Base-by-base conservation (phyloP, 169 alveolate genomes). In the Cryptosporidium bovis region DNA sequence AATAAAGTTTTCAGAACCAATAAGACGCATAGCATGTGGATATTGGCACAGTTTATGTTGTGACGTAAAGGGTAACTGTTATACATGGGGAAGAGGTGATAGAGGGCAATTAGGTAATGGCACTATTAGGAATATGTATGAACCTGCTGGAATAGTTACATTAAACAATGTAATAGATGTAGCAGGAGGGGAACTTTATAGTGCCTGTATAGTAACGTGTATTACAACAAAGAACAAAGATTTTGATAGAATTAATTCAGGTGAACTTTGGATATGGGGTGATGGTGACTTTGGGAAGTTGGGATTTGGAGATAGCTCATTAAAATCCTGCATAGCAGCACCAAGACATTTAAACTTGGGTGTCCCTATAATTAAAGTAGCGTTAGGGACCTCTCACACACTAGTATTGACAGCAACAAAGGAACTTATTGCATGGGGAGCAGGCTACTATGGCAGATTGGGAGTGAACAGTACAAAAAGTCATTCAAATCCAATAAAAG, bases 211-310 rank as follows among this genome's bases (percentile, higher is more conserved):
- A 34, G 82, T 71, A 4, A 62, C 82, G n/a, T 69, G 82, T n/a
- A 15, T 48, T 51, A 50, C 65, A 10, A 29, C 83, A 7, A 51
- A 15, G 3, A 66, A 12, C 31, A 58, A 66, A 7, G 89, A 67
- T 48, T 84, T 92, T 10, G 91, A 91, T 27, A 55, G 56, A 8
- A 71, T 65, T 15, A 53, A 82, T 33, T 64, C 82, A 16, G 97
- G 97, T 4, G 91, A 91, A 12, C 82, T 94, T 18, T 94, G 95
- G 95, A 90, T 94, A 56, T 95, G 96, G 93, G 97, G 97, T 0
- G 68, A 92, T 6, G 96, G 97, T 2, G 94, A 93, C 20, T 87
- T 95, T 51, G 97, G 97, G 12, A 95, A 94, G 71, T 91, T 95
- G 27, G 97, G 97, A 40, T 90, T 95, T 6, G 97, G 97, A 12